Conservation (phyloP, 2,329 filamentous ascomycete genomes). For the Incumbomyces delicatus region DNA sequence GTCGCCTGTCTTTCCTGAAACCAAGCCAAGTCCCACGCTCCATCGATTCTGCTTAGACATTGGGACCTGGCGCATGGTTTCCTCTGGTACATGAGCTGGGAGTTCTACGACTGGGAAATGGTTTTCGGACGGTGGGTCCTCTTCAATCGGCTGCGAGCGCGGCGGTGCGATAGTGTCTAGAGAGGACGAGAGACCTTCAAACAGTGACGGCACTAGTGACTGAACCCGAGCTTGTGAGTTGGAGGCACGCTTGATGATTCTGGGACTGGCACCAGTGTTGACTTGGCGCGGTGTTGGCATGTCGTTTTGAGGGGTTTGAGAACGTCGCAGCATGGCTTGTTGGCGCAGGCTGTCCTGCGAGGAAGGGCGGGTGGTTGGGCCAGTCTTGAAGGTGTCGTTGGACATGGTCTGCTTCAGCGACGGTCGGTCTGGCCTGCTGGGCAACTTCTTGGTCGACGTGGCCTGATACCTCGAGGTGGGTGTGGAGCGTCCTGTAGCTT, state of each 20-base stretch:
- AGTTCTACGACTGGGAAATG: conserved; percentile 15
- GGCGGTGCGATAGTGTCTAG: neutral
- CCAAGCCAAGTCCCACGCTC: conserved; percentile 16
- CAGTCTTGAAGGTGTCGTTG: conserved; percentile 1
- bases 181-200: neutral
- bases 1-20: neutral
- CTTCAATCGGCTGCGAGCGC: neutral
- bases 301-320: neutral
- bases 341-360: neutral
- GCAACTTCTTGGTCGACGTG: conserved; percentile 1
- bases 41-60: conserved; percentile 19
- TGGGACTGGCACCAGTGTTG: conserved; percentile 1
- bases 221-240: conserved; percentile 1
- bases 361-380: neutral
- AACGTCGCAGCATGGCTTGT: neutral
- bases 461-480: conserved; percentile 2
- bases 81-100: conserved; percentile 19
- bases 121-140: neutral
- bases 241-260: neutral
- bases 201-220: conserved; percentile 4
- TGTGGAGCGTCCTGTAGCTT: neutral
- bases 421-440: neutral
- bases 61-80: conserved; percentile 15
- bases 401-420: neutral
- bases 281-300: conserved; percentile 1